Conservation (phyloP, 2,329 filamentous ascomycete species). For the Aspergillus quadricinctus region DNA sequence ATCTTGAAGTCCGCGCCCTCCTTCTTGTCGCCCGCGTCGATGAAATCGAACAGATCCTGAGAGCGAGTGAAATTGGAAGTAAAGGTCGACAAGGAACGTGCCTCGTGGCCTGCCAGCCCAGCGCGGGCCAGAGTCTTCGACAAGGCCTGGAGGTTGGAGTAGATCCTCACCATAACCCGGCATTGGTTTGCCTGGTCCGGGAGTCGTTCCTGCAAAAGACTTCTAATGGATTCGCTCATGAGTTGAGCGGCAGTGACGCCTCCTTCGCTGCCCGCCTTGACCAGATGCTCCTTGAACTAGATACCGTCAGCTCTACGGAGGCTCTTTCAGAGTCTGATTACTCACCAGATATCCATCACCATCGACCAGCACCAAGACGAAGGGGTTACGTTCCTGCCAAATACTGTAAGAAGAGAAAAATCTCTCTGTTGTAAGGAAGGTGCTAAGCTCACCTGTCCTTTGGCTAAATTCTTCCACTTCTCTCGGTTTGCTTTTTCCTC, state of each 20-base stretch:
- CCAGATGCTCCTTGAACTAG: constrained; percentile 58
- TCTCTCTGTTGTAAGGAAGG: no score
- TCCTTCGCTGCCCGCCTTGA: constrained; percentile 49
- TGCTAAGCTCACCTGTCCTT: constrained; percentile 34
- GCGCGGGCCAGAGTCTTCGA: constrained; percentile 48
- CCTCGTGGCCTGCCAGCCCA: constrained; percentile 51
- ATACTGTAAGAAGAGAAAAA: constrained; percentile 5
- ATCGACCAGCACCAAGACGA: constrained; percentile 59
- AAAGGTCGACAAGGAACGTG: constrained; percentile 54
- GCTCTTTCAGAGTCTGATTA: not conserved
- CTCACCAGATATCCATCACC: constrained; percentile 54
- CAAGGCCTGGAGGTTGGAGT: constrained; percentile 52
- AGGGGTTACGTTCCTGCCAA: constrained; percentile 49
- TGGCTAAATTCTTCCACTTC: constrained; percentile 52
- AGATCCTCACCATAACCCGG: constrained; percentile 53
- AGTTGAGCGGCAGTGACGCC: constrained; percentile 53
- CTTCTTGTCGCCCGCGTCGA: constrained; percentile 59
- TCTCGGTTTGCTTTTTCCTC: constrained; percentile 52
- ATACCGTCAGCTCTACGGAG: constrained; percentile 36
- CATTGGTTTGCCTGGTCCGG: constrained; percentile 48
- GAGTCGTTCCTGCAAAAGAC: constrained; percentile 40
- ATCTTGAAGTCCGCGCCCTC: constrained; percentile 60
- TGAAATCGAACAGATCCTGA: constrained; percentile 56
- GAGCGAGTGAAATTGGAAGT: constrained; percentile 55
- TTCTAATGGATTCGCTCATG: constrained; percentile 49